Evolutionary conservation across 2,329 filamentous ascomycete genomes (phyloP), one percentile per base, ranked within the genome.

Genomic region (Chrysoporthe deuterocubensis): DNA sequence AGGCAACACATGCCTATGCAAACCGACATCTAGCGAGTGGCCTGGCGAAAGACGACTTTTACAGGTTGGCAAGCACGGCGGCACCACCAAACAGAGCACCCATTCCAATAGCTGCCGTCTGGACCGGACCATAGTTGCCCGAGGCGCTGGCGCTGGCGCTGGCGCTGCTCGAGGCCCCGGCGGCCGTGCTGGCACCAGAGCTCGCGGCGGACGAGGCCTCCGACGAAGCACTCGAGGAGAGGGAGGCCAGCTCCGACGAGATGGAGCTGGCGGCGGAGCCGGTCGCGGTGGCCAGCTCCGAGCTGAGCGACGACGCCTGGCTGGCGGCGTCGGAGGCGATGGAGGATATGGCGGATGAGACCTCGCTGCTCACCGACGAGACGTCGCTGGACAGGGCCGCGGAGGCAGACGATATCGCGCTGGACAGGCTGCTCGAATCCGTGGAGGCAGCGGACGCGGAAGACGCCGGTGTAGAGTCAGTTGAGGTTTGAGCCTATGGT

Each of bases 31-130:
- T 32, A 32, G 21, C 21, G 3, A 21, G 7, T 32, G 5, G 16
- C 32, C 26, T 16, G 21, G 5, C 4, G 2, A 42, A 2, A 58
- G 34, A 21, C 21, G 16, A n/a, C 37, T 11, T 72, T 78, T 82
- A 84, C 72, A 84, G 65, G 77, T 83, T 83, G 73, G 75, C 78
- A 50, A 83, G 70, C 62, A 83, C 65, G 57, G 81, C 83, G 6
- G 80, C 81, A 73, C 82, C 83, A 48, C 82, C 83, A 62, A 84
- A 75, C 69, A 85, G 76, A 21, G 82, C 82, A 52, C 82, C 82
- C 60, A 85, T 74, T 13, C 79, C 82, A 44, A 84, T 70, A 43
- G 78, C 81, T 46, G 77, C 83, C 16, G 81, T 83, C 69, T 78
- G 79, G 66, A 74, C 72, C 60, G 78, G 75, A 60, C 74, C 77